Evolutionary conservation across 495 filamentous ascomycete genomes (phyloP).

Genomic region (Lasiosphaeris hirsuta): DNA sequence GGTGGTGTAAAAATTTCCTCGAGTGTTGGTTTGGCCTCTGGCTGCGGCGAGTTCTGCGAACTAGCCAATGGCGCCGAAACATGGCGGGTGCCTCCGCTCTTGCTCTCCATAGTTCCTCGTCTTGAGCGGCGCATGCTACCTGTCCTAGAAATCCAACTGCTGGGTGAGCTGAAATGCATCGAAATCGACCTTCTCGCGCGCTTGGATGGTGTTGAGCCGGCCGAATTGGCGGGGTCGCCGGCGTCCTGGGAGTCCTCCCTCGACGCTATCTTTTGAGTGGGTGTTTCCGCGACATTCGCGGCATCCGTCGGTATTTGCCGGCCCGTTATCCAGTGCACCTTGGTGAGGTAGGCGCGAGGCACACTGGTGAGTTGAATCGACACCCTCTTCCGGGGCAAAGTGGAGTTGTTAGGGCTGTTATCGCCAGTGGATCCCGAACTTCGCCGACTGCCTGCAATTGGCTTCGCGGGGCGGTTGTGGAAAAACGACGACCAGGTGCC

Average conservation of each 20-base stretch:
- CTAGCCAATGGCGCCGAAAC: constrained; percentile 39
- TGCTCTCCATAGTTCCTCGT: constrained; percentile 35
- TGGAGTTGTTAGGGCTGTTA: constrained; percentile 21
- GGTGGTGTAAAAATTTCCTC: constrained; percentile 25
- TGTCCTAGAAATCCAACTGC: constrained; percentile 47
- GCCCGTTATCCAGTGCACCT: constrained; percentile 27
- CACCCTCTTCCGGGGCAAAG: constrained; percentile 30
- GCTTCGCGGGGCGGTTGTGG: constrained; percentile 30
- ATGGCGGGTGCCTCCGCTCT: constrained; percentile 41
- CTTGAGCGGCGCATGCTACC: constrained; percentile 48
- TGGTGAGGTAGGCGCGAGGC: constrained; percentile 31
- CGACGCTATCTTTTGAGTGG: constrained; percentile 1
- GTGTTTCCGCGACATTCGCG: constrained; percentile 5
- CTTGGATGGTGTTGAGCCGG: constrained; percentile 35
- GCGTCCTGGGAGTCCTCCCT: constrained; percentile 11
- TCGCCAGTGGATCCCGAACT: constrained; percentile 21
- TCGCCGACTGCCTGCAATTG: constrained; percentile 14
- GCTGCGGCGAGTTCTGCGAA: constrained; percentile 18
- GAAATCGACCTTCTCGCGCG: constrained; percentile 48
- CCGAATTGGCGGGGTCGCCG: constrained; percentile 18
- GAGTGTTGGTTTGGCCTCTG: constrained; percentile 19
- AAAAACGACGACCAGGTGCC: constrained; percentile 47
- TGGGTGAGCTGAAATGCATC: constrained; percentile 51
- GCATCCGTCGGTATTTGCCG: constrained; percentile 12
- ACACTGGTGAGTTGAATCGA: constrained; percentile 18